Conservation (phyloP, 2,329 filamentous ascomycete species). For the Epicoccum sorghinum region DNA sequence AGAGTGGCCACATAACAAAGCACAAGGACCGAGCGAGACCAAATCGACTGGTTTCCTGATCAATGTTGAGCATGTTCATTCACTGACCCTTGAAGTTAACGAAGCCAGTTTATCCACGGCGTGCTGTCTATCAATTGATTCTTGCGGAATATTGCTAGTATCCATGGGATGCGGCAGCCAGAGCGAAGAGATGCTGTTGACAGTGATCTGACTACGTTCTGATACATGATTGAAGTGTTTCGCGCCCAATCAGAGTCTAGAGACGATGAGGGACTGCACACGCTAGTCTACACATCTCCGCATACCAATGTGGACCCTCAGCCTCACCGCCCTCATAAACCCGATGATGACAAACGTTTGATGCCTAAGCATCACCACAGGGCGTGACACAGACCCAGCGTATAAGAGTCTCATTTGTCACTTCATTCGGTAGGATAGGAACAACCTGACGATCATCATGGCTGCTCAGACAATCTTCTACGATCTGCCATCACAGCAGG, state of each 20-base stretch:
- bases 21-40: too few relatives aligned
- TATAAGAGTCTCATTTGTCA: background rate
- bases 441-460: conserved; percentile 10
- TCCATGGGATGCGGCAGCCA: too few relatives aligned
- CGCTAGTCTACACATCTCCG: background rate
- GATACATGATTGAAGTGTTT: too few relatives aligned
- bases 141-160: too few relatives aligned
- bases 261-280: background rate
- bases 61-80: too few relatives aligned
- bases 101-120: too few relatives aligned
- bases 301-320: background rate
- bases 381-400: background rate
- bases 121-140: too few relatives aligned
- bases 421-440: background rate
- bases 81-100: too few relatives aligned
- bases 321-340: conserved; percentile 4
- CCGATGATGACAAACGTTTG: conserved; percentile 1
- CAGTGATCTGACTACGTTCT: too few relatives aligned
- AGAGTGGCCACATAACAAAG: too few relatives aligned
- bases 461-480: conserved; percentile 60
- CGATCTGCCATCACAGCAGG: conserved; percentile 64
- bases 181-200: too few relatives aligned
- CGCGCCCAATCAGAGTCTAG: background rate
- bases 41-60: too few relatives aligned
- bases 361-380: background rate